Conservation (phyloP, 1,284 basidiomycete genomes). For the Ustilago lituana region DNA sequence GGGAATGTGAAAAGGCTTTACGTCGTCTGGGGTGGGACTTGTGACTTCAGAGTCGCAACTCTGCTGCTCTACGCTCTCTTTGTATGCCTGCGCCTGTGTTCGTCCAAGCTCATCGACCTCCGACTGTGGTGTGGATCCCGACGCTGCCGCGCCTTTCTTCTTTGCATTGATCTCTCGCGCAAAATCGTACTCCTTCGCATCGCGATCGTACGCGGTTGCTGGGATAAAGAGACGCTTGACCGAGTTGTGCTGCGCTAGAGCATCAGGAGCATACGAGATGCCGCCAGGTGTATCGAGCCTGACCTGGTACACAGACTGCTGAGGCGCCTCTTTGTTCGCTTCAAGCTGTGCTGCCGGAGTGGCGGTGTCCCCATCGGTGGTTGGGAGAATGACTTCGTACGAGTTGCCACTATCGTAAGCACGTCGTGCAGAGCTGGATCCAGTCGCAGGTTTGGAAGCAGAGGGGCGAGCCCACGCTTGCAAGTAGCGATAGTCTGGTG, state of each 20-base stretch:
- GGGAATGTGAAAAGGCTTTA: slow-evolving; percentile 21
- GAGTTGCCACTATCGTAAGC: slow-evolving; percentile 18
- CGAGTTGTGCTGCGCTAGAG: slow-evolving; percentile 55
- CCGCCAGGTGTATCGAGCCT: slow-evolving; percentile 63
- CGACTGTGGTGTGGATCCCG: not conserved
- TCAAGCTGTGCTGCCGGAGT: slow-evolving; percentile 7
- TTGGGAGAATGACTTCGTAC: slow-evolving; percentile 36
- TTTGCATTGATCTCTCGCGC: slow-evolving; percentile 41
- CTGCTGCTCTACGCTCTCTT: slow-evolving; percentile 26
- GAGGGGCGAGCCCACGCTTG: slow-evolving; percentile 50
- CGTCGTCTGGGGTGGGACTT: not conserved
- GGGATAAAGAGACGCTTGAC: slow-evolving; percentile 60
- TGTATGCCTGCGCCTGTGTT: slow-evolving; percentile 40
- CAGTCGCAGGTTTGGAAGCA: slow-evolving; percentile 16
- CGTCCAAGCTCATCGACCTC: slow-evolving; percentile 24
- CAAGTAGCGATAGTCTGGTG: slow-evolving; percentile 53
- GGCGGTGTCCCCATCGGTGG: slow-evolving; percentile 24
- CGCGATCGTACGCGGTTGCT: slow-evolving; percentile 26
- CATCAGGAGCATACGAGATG: slow-evolving; percentile 61
- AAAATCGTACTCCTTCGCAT: slow-evolving; percentile 45
- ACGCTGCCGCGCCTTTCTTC: too few relatives aligned
- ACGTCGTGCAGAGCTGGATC: slow-evolving; percentile 11
- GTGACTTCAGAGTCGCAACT: not conserved
- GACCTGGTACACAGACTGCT: slow-evolving; percentile 45
- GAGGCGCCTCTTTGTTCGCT: slow-evolving; percentile 10